Evolutionary conservation across 2,329 filamentous ascomycete genomes (phyloP), one percentile per base, ranked within the genome.

Genomic region (Colletotrichum navitas): DNA sequence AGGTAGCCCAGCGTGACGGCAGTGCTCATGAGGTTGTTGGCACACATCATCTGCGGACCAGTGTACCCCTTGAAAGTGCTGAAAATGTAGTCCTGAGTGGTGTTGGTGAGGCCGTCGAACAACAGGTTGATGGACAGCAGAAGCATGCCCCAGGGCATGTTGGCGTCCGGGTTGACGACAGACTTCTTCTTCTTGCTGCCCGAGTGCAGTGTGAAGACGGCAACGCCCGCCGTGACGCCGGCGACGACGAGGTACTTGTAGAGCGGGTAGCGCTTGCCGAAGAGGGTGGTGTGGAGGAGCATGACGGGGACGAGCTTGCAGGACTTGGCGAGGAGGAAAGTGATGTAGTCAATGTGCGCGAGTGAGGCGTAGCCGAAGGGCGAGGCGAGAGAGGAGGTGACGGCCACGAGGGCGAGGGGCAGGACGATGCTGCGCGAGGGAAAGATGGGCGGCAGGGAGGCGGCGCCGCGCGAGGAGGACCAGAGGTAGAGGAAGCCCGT

Each of bases 281-380:
- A 99, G 58, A 99, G 83, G 55, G 94, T 95, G 78, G 98, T 90
- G 85, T 99, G 95, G 51, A 99, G 88, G 78, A 96, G 91, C 96
- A 99, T 98, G 78, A 99, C 96, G 3, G 96, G 96, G n/a, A 99
- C 90, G 26, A 99, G 89, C 85, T 99, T 99, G 91, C 96, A 99
- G 77, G 92, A 95, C 84, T 99, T 98, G 76, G 96, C 95, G 52
- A 99, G 92, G 76, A 98, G 93, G 83, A 97, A 98, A 39, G 96
- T 98, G 78, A 98, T 94, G 83, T 98, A 98, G 88, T 98, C 96
- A 82, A 98, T 94, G 81, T 98, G 94, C 47, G 92, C 91, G 62
- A 98, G 90, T 71, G 91, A 93, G 61, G 96, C 95, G 83, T 98
- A 98, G 76, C 95, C 96, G 79, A 98, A 98, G 3, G 95, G 95